Evolutionary conservation across 2,329 filamentous ascomycete species (phyloP).

Genomic region (Stemphylium beticola): DNA sequence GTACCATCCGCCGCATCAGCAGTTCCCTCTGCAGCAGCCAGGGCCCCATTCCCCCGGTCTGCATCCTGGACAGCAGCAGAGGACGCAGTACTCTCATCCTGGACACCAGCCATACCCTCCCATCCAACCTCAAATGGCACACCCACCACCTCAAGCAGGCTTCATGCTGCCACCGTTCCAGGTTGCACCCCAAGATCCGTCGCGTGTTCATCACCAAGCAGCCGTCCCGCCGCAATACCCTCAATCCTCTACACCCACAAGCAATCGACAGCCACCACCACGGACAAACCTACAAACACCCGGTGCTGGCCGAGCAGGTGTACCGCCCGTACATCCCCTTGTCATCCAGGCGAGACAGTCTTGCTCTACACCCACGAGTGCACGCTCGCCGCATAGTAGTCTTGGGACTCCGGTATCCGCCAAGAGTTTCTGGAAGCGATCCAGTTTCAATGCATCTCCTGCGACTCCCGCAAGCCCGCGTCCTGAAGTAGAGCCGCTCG

Average conservation of each 20-base stretch:
- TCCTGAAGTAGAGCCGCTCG: conserved; percentile 36
- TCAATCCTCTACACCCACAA: conserved; percentile 38
- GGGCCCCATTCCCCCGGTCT: conserved; percentile 42
- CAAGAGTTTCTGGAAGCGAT: conserved; percentile 40
- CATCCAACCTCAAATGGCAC: conserved; percentile 39
- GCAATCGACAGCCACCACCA: conserved; percentile 23
- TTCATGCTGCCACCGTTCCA: conserved; percentile 58
- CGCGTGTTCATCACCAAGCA: conserved; percentile 44
- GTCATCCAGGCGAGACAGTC: conserved; percentile 31
- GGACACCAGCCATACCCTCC: conserved; percentile 41
- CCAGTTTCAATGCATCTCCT: conserved; percentile 22
- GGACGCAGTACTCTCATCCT: conserved; percentile 40
- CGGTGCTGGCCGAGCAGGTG: conserved; percentile 19
- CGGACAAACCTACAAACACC: conserved; percentile 23
- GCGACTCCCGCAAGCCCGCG: conserved; percentile 26
- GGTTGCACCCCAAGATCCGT: conserved; percentile 53
- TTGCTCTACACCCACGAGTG: conserved; percentile 35
- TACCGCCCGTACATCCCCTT: conserved; percentile 31
- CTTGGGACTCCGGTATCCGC: conserved; percentile 38
- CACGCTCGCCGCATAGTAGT: conserved; percentile 35
- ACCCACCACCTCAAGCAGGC: conserved; percentile 52
- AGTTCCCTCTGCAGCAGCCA: conserved; percentile 32
- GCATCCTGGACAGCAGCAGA: conserved; percentile 39
- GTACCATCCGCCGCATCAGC: conserved; percentile 39
- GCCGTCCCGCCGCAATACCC: conserved; percentile 32